Base-by-base conservation (phyloP, 2,329 filamentous ascomycete species). In the Calonectria crousiana region DNA sequence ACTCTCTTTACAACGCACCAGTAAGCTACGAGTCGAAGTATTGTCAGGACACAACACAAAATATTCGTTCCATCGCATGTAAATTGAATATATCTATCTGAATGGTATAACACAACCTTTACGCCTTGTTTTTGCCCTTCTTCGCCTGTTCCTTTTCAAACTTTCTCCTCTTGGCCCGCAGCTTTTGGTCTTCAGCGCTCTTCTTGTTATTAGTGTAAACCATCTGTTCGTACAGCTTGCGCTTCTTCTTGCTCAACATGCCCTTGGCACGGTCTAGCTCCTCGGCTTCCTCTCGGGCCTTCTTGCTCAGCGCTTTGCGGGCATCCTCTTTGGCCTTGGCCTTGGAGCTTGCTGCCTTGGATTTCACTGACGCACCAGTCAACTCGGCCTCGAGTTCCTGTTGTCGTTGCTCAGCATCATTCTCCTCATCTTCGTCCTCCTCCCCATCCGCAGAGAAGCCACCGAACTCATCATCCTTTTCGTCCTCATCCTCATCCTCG, bases 201-300 rank as follows among this genome's bases (percentile, higher is more conserved):
- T 95, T 95, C 90, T 97, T 96, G 87, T 93, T 96, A 86, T 98
- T 98, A 76, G 93, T 95, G 86, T 98, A 97, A 83, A 95, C 90
- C 95, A 99, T 99, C 89, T 98, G 97, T 89, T 98, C 97, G 79
- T 96, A 94, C 82, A 98, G 88, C 92, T 98, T 98, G 82, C 97
- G 91, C 92, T 98, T 99, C 91, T 97, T 97, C 86, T 97, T 95
- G 85, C 94, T 95, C 89, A 98, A 93, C 97, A 99, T 99, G 88
- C 97, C 97, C 92, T 98, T 98, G 84, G 95, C 93, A 76, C 96
- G 91, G 85, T 98, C 95, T 73, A 97, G 86, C 81, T 98, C 96
- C 85, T 98, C 97, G 5, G 94, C 93, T 83, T 97, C 94, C 81
- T 92, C 90, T 74, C 92, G 91, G 44, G 92, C 91, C 86, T 94